Evolutionary conservation across 192 early-diverging fungal species (phyloP).

Genomic region (Chytriomyces confervae): DNA sequence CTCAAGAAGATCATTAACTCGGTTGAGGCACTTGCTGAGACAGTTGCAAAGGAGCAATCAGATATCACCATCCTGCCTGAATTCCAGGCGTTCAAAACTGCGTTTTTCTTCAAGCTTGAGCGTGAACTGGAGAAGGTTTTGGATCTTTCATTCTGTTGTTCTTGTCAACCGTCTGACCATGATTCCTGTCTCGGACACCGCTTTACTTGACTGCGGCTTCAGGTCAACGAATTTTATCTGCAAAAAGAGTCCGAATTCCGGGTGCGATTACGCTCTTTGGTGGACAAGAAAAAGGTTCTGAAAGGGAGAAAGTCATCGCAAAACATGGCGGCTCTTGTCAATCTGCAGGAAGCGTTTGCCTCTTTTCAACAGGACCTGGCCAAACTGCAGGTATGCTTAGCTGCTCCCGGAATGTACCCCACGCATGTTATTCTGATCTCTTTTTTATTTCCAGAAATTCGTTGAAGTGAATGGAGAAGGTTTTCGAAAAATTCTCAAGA

Average conservation of each 20-base stretch:
- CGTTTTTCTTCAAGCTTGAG: constrained; percentile 98
- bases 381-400: constrained; percentile 82
- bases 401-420: constrained; percentile 2
- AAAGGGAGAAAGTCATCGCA: constrained; percentile 43
- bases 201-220: background rate
- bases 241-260: constrained; percentile 96
- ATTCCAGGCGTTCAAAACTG: constrained; percentile 86
- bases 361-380: constrained; percentile 92
- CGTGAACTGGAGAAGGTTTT: constrained; percentile 92
- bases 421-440: background rate
- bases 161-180: background rate
- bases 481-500: constrained; percentile 98
- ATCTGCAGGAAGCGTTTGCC: constrained; percentile 87
- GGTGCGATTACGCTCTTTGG: constrained; percentile 78
- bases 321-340: constrained; percentile 64
- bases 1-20: constrained; percentile 95
- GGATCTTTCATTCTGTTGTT: constrained; percentile 1
- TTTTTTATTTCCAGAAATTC: constrained; percentile 73
- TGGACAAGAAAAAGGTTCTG: constrained; percentile 53
- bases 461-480: constrained; percentile 96
- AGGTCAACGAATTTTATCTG: constrained; percentile 95
- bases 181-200: background rate
- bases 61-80: constrained; percentile 31
- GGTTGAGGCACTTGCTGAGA: constrained; percentile 38
- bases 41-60: background rate